Percentiles rank a stretch among this genome's conserved stretches.
phyloP scores from a whole-genome alignment of 768 basidiomycete species.

The Rhodotorula graminis region DNA sequence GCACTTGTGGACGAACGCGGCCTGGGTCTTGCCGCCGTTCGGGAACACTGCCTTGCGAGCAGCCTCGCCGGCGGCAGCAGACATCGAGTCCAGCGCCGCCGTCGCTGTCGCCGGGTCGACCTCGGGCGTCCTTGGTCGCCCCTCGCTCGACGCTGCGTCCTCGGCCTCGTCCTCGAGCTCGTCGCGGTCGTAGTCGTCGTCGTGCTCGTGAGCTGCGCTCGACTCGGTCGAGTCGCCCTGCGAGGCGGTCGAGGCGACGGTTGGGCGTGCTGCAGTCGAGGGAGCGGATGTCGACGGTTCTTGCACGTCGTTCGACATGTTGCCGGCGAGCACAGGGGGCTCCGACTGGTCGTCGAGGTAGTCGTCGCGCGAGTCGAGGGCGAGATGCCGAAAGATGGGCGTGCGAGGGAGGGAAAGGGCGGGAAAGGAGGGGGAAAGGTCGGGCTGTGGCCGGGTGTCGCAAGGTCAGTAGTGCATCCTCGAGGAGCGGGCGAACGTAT shows the following conservation, averaged over 20 bases:
- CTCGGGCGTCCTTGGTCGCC: not conserved
- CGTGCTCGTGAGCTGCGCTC: not conserved
- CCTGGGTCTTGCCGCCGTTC: constrained; percentile 14
- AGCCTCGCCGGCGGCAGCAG: not conserved
- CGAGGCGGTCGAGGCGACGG: not conserved
- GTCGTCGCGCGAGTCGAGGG: no score
- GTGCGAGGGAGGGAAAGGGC: no score
- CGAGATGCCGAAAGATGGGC: no score
- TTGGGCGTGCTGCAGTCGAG: not conserved
- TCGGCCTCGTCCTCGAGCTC: constrained; percentile 23
- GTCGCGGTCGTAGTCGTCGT: constrained; percentile 10
- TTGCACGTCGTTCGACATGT: not conserved
- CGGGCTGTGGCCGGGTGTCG: no score
- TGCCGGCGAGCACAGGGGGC: no score
- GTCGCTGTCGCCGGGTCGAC: not conserved
- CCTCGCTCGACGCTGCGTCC: constrained; percentile 9
- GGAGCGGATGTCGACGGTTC: not conserved
- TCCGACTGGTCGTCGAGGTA: no score
- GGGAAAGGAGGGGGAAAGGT: no score
- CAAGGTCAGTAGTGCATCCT: no score
- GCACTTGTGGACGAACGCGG: constrained; percentile 25
- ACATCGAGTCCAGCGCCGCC: not conserved
- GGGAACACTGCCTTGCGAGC: not conserved
- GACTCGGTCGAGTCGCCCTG: not conserved
- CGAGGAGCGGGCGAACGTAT: no score